Evolutionary conservation across 352 stramenopile genomes (phyloP), one percentile per base, ranked within the genome.

Genomic region (Phytopythium chamaehyphon): DNA sequence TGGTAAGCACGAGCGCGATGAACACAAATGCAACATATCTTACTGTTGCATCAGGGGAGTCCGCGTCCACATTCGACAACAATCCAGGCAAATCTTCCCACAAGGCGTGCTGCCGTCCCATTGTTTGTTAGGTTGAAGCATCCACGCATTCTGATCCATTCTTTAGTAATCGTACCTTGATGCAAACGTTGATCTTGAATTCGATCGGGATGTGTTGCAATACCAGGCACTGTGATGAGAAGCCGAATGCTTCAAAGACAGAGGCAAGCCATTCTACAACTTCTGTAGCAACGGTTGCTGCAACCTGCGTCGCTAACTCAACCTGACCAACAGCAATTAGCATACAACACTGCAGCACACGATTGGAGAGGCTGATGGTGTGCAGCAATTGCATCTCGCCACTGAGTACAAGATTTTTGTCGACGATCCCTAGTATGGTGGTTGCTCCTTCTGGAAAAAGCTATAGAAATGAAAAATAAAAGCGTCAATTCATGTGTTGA

Each of bases 221-320:
- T 2, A 56, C 52, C 37, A 88, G 53, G 2, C 71, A 72, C 15
- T 78, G 59, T 0, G 47, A 26, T 18, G 63, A 47, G 45, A 83
- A 77, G 4, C 65, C 76, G 57, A 92, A 92, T 2, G 72, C 81
- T 47, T 92, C 78, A 16, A 88, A 81, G 9, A 86, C 69, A 3
- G 75, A 62, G 3, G 64, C 74, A 3, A 92, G 18, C 76, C 73
- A 88, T 22, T 90, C 69, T 0, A 45, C 42, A 9, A 76, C 63
- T 45, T 83, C 75, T 0, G 44, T 22, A 18, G 42, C 62, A 14
- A 90, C 50, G 2, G 61, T 51, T 24, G 78, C 63, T 4, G 72
- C 75, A 0, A 87, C 40, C 51, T 79, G 50, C 8, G 67, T 51
- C 8, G 77, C 78, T 7, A 66, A 53, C 3, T 79, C 67, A 9